These are phyloP conservation scores for Pseudozyma sp. DNA, from an alignment of 1,284 basidiomycete species.

Conservation along the genomic window DNA sequence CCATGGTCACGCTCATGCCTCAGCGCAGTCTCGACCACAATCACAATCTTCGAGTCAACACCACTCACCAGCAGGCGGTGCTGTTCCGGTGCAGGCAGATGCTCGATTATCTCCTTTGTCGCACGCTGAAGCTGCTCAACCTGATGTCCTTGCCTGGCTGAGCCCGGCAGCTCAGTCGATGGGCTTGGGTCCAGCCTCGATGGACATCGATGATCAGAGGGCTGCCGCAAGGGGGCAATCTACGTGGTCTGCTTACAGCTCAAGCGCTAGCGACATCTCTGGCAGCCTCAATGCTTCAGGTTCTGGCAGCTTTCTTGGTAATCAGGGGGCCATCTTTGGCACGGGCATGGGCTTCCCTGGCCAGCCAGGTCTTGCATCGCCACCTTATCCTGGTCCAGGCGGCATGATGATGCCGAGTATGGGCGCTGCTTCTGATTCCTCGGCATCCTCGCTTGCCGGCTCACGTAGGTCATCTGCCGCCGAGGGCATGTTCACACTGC, in stretches of 20 bases:
- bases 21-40: slow-evolving; percentile 35
- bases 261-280: slow-evolving; percentile 36
- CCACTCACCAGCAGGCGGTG: slow-evolving; percentile 35
- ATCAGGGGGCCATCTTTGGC: slow-evolving; percentile 12
- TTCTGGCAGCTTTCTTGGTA: slow-evolving; percentile 10
- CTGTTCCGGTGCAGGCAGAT: slow-evolving; percentile 22
- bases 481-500: slow-evolving; percentile 7
- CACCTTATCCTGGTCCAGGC: slow-evolving; percentile 8
- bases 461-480: slow-evolving; percentile 34
- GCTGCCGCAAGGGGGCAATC: slow-evolving; percentile 12
- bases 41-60: slow-evolving; percentile 43
- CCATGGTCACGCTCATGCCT: slow-evolving; percentile 19
- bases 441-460: slow-evolving; percentile 24
- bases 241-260: slow-evolving; percentile 41
- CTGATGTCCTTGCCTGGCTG: slow-evolving; percentile 45
- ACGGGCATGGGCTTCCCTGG: slow-evolving; percentile 17
- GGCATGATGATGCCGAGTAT: slow-evolving; percentile 20
- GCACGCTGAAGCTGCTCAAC: slow-evolving; percentile 15
- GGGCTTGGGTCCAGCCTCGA: slow-evolving; percentile 15
- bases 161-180: slow-evolving; percentile 21
- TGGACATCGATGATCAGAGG: slow-evolving; percentile 37
- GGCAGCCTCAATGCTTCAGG: slow-evolving; percentile 13
- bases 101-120: slow-evolving; percentile 30
- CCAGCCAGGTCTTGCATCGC: slow-evolving; percentile 22
- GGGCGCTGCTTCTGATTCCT: slow-evolving; percentile 31